Conservation (phyloP, 805 yeast genomes). For the Torulaspora microellipsoides region DNA sequence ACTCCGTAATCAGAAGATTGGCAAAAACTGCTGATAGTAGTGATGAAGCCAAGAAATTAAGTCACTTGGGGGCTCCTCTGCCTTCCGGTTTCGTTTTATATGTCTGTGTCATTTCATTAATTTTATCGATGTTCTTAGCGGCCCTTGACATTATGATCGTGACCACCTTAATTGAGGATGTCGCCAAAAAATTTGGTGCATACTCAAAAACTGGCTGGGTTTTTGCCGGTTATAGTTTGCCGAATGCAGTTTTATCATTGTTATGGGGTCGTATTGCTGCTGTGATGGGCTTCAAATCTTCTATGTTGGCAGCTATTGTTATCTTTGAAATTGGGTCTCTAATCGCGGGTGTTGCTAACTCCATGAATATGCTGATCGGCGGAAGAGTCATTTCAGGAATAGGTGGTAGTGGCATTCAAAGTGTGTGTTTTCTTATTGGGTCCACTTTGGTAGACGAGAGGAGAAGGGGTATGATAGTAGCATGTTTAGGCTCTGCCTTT, state of each 20-base stretch:
- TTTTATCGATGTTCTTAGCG: conserved; percentile 29
- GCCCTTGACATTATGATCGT: conserved; percentile 62
- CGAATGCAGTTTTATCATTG: conserved; percentile 50
- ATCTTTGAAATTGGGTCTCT: conserved; percentile 62
- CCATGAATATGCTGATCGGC: conserved; percentile 60
- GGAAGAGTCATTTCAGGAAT: conserved; percentile 69
- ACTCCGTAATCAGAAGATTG: background rate
- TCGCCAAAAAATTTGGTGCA: conserved; percentile 46
- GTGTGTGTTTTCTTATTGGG: conserved; percentile 51
- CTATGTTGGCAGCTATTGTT: conserved; percentile 44
- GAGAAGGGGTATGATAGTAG: conserved; percentile 24
- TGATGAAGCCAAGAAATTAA: background rate
- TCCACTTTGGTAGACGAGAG: conserved; percentile 34
- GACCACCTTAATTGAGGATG: conserved; percentile 45
- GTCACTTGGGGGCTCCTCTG: background rate
- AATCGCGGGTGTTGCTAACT: conserved; percentile 48
- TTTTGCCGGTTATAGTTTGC: conserved; percentile 49
- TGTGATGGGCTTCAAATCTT: conserved; percentile 52
- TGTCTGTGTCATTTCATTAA: conserved; percentile 15
- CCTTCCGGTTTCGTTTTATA: conserved; percentile 13
- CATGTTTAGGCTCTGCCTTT: conserved; percentile 34
- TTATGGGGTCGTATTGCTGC: conserved; percentile 57
- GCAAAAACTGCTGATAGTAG: background rate
- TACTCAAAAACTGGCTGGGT: conserved; percentile 58
- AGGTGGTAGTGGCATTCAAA: conserved; percentile 67